Percentiles rank a stretch among this genome's conserved stretches.
phyloP scores from a whole-genome alignment of 306 rosid genomes.

The Lablab purpureus region DNA sequence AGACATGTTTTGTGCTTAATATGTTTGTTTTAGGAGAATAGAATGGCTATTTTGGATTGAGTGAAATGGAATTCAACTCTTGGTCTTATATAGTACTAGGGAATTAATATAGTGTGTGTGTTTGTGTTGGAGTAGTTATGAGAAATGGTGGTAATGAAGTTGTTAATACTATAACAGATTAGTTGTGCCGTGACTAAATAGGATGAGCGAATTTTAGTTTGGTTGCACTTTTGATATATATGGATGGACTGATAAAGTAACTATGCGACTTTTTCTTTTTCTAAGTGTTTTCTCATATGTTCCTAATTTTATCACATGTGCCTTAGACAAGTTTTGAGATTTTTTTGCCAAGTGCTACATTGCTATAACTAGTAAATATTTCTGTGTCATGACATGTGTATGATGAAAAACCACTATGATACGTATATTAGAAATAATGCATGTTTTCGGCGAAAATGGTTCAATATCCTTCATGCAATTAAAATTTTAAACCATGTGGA shows the following conservation, averaged over 20 bases:
- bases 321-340: background rate
- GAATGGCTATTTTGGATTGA: conserved; percentile 34
- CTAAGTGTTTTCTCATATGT: background rate
- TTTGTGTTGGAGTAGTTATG: conserved; percentile 64
- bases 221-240: background rate
- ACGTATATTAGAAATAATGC: too few species aligned
- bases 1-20: conserved; percentile 52
- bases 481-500: background rate
- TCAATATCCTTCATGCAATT: background rate
- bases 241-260: background rate
- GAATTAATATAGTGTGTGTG: background rate
- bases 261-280: background rate
- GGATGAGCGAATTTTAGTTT: background rate
- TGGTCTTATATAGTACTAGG: conserved; percentile 47
- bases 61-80: conserved; percentile 33
- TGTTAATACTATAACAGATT: conserved; percentile 39
- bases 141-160: conserved; percentile 55
- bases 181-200: conserved; percentile 32
- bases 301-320: background rate
- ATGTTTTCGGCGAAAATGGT: background rate
- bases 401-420: background rate
- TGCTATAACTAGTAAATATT: background rate
- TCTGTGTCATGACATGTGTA: background rate
- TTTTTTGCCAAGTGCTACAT: background rate
- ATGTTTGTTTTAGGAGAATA: background rate